Evolutionary conservation across 2,329 filamentous ascomycete species (phyloP), one percentile per base, ranked within the genome.

Genomic region (Monosporascus cannonballus): DNA sequence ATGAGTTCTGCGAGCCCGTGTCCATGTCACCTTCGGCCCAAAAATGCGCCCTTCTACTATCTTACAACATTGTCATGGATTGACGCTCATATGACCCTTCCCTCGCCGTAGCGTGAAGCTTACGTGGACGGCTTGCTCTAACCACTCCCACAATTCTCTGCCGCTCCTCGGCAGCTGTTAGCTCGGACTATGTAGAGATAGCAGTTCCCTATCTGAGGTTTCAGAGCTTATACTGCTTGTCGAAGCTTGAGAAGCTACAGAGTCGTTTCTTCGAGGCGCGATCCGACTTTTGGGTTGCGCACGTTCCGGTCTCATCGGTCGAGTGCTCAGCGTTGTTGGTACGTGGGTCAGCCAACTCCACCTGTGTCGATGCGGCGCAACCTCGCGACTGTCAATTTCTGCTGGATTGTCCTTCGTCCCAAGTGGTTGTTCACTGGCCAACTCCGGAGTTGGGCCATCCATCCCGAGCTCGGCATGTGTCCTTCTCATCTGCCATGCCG

Each of bases 391-490:
- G 8, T 41, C 48, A 7, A 66, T 53, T 54, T 66, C 63, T 11
- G 63, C 63, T 11, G 63, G 63, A 30, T 66, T 66, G 34, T 60
- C 61, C 11, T 51, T 58, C 3, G 60, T 59, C 2, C 63, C 63
- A 2, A 61, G 30, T 9, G 59, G 53, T 7, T 55, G 25, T 5
- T 48, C 52, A 17, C 53, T n/a, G 0, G 51, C 59, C 17, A 66
- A 51, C 25, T 66, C 63, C 2, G 62, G 54, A 41, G 59, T 47
- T 9, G 63, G 61, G 1, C 63, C 60, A 18, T 61, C 60, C 3
- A 58, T 59, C 4, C 59, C 62, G 15, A 66, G 54, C 39, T 66
- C 63, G 2, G 62, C 62, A 34, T 60, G 62, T 6, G 52, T 22
- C 17, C 51, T 44, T 48, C 52, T 53, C 8, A 36, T 9, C 2